Conservation (phyloP, 2,329 filamentous ascomycete genomes). For the Lachnellula cervina region DNA sequence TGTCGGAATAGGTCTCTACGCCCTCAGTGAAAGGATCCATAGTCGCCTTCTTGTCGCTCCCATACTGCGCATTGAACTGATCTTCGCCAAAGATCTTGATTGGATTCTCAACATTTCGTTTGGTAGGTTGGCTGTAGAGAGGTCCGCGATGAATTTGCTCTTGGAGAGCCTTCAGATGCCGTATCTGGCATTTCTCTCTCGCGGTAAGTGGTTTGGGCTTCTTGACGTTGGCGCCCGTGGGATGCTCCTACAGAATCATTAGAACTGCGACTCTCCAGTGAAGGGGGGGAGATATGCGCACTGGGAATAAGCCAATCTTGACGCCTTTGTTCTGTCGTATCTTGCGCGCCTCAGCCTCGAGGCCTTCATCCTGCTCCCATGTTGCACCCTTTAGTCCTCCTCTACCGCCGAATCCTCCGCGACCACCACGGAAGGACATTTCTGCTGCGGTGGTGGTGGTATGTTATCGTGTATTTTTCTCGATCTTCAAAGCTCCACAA, state of each 20-base stretch:
- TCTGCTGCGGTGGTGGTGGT: not conserved
- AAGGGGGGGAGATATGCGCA: constrained; percentile 26
- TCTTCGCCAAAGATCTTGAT: constrained; percentile 39
- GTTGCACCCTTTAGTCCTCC: constrained; percentile 28
- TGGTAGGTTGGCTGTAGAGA: constrained; percentile 41
- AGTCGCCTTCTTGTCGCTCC: constrained; percentile 33
- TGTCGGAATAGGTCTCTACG: constrained; percentile 55
- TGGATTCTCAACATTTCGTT: constrained; percentile 32
- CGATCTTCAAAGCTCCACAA: not conserved
- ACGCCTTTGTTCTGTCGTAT: constrained; percentile 14
- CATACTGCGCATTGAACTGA: constrained; percentile 33
- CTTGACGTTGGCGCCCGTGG: constrained; percentile 25
- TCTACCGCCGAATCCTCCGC: constrained; percentile 19
- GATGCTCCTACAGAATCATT: constrained; percentile 24
- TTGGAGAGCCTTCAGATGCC: constrained; percentile 47
- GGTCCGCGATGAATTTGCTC: constrained; percentile 54
- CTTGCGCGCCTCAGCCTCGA: constrained; percentile 22
- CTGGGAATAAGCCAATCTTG: constrained; percentile 42
- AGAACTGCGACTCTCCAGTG: not conserved
- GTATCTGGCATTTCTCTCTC: constrained; percentile 43
- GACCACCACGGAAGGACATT: constrained; percentile 26
- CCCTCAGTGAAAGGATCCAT: constrained; percentile 56
- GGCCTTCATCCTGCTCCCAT: constrained; percentile 28
- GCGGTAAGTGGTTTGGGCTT: constrained; percentile 36
- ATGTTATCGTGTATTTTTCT: not conserved